Percentiles rank a stretch among this genome's conserved stretches.
These are phyloP conservation scores for Boletus rubropictus DNA, from an alignment of 768 basidiomycete species.

Conservation along the genomic window DNA sequence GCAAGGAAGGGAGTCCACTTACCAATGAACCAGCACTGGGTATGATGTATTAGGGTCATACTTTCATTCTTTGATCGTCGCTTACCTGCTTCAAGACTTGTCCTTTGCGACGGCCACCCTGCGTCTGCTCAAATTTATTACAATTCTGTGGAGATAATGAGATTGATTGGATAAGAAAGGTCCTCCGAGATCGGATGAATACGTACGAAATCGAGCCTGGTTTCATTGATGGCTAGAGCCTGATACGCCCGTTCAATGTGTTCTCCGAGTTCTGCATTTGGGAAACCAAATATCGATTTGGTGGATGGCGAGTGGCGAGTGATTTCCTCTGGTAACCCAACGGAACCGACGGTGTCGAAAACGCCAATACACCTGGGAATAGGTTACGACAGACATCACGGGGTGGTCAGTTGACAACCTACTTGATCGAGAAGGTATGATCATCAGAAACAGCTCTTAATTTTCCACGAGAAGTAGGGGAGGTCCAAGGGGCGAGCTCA, in stretches of 20 bases:
- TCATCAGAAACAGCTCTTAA: constrained; percentile 42
- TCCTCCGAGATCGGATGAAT: not conserved
- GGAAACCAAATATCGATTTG: constrained; percentile 59
- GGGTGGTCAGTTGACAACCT: constrained; percentile 9
- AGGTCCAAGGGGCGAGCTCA: constrained; percentile 50
- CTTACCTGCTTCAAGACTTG: constrained; percentile 61
- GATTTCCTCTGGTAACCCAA: constrained; percentile 66
- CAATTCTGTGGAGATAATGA: constrained; percentile 38
- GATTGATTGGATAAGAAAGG: not conserved
- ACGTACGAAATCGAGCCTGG: constrained; percentile 61
- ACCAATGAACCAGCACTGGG: constrained; percentile 71
- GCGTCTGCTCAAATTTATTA: constrained; percentile 58
- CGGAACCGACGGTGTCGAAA: constrained; percentile 72
- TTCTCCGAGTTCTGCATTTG: constrained; percentile 50
- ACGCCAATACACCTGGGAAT: constrained; percentile 57
- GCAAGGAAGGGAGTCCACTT: constrained; percentile 11
- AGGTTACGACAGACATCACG: constrained; percentile 2
- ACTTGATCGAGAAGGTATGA: constrained; percentile 60
- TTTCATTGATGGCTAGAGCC: constrained; percentile 64
- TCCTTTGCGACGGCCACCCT: constrained; percentile 43
- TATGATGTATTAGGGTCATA: constrained; percentile 4
- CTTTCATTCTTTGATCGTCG: not conserved
- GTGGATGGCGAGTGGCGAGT: constrained; percentile 39
- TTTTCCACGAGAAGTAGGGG: constrained; percentile 48
- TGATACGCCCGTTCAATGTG: constrained; percentile 66